These are phyloP conservation scores for Diaporthe sp. DNA, from an alignment of 2,329 filamentous ascomycete species.

Conservation along the genomic window DNA sequence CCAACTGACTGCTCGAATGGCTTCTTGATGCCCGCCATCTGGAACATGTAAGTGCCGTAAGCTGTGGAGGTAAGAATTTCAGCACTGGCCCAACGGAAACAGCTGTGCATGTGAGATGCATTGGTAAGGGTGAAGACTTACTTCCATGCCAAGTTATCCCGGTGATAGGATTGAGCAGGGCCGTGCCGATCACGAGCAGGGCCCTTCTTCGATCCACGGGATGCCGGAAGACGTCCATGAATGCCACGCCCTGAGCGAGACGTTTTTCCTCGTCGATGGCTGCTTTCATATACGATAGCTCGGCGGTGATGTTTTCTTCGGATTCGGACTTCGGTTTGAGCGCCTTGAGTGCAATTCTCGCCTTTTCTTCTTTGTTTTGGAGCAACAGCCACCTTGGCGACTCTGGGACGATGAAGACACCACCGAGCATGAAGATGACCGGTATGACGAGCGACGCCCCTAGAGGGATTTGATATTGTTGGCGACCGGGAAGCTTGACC, in stretches of 20 bases:
- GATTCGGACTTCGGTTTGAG: background rate
- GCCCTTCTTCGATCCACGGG: slow-evolving; percentile 9
- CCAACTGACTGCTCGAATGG: slow-evolving; percentile 4
- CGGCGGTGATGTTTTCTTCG: background rate
- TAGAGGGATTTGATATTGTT: background rate
- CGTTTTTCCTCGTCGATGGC: slow-evolving; percentile 21
- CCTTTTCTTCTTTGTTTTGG: background rate
- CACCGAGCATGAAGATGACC: slow-evolving; percentile 5
- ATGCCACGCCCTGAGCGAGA: background rate
- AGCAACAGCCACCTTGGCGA: slow-evolving; percentile 11
- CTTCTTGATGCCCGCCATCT: background rate
- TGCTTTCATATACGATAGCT: slow-evolving; percentile 5
- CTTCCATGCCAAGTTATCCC: slow-evolving; percentile 15
- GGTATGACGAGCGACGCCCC: background rate
- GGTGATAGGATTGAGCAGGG: background rate
- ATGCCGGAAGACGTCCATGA: slow-evolving; percentile 8
- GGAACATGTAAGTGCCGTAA: slow-evolving; percentile 29
- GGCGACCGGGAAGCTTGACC: slow-evolving; percentile 9
- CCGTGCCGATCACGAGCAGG: background rate
- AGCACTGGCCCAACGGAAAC: background rate
- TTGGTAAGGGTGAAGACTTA: background rate
- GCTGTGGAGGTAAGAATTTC: background rate
- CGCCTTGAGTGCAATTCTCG: background rate
- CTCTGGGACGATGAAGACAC: background rate
- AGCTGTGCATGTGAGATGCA: no score